Conservation (phyloP, 805 yeast species). For the Diddensiella transvaalensis region DNA sequence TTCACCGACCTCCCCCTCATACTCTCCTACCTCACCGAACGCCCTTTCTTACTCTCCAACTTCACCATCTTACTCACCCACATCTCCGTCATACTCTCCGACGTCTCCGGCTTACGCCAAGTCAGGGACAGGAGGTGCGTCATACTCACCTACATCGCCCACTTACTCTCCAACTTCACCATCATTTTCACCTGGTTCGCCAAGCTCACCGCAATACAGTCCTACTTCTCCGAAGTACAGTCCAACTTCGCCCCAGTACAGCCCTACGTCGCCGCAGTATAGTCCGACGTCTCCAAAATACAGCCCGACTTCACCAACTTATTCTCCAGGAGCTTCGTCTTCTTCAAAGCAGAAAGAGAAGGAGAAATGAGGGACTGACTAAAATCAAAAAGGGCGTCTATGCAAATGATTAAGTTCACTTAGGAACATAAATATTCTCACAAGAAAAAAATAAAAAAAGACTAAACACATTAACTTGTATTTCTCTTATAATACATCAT, state of each 20-base stretch:
- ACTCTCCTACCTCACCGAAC: conserved; percentile 62
- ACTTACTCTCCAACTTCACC: conserved; percentile 75
- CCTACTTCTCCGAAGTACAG: conserved; percentile 75
- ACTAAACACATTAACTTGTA: background rate
- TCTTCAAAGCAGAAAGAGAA: conserved; percentile 39
- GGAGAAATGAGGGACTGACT: background rate
- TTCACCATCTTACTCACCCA: conserved; percentile 76
- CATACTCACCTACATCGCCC: conserved; percentile 69
- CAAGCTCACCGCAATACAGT: conserved; percentile 70
- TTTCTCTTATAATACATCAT: too few species aligned
- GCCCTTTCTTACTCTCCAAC: conserved; percentile 65
- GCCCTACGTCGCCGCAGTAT: conserved; percentile 65
- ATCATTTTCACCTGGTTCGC: conserved; percentile 61
- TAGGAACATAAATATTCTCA: background rate
- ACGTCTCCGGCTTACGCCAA: conserved; percentile 68
- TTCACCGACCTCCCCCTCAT: conserved; percentile 67
- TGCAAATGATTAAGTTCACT: background rate
- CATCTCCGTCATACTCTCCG: conserved; percentile 52
- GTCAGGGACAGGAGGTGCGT: conserved; percentile 62
- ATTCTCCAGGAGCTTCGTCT: conserved; percentile 80
- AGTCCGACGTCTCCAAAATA: conserved; percentile 63
- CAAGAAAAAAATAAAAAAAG: background rate
- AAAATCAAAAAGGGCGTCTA: background rate
- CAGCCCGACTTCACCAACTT: conserved; percentile 67
- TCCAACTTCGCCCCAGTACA: conserved; percentile 65